Conservation (phyloP, 768 basidiomycete genomes). For the Russula sp. region DNA sequence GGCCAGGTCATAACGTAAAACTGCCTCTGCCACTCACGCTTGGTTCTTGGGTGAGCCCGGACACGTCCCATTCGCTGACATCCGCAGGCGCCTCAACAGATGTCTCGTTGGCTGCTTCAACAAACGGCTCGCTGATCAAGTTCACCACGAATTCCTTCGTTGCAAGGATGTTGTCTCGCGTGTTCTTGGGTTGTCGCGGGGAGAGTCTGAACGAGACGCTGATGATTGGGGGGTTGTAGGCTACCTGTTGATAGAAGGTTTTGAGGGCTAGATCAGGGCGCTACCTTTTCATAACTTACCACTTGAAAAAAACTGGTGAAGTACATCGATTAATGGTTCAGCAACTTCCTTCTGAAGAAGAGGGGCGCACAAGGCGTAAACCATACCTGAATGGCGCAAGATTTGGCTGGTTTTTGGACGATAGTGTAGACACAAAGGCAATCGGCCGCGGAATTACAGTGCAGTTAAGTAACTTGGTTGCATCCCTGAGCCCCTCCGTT, state of each 20-base stretch:
- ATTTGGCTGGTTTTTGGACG: constrained; percentile 46
- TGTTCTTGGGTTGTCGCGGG: constrained; percentile 48
- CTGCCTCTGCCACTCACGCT: constrained; percentile 39
- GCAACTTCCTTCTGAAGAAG: constrained; percentile 27
- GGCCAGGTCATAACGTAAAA: constrained; percentile 1
- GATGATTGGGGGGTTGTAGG: constrained; percentile 60
- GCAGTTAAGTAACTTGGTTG: constrained; percentile 50
- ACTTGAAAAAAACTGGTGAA: constrained; percentile 25
- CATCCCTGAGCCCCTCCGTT: constrained; percentile 25
- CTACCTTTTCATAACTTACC: constrained; percentile 12
- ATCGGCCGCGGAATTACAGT: constrained; percentile 62
- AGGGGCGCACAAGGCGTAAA: not conserved
- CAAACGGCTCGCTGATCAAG: constrained; percentile 62
- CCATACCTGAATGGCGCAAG: constrained; percentile 61
- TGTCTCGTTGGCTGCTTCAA: constrained; percentile 51
- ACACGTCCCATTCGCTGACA: constrained; percentile 54
- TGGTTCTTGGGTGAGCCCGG: constrained; percentile 48
- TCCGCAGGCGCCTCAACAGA: constrained; percentile 49
- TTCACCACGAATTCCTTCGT: constrained; percentile 68
- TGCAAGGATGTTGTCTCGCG: constrained; percentile 54
- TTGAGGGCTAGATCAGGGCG: constrained; percentile 5
- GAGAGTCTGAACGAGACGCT: constrained; percentile 52
- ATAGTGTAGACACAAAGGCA: constrained; percentile 58
- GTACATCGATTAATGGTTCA: constrained; percentile 28
- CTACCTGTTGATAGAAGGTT: constrained; percentile 36